Base-by-base conservation (phyloP, 2,329 filamentous ascomycete species). In the Chrysoporthe puriensis region DNA sequence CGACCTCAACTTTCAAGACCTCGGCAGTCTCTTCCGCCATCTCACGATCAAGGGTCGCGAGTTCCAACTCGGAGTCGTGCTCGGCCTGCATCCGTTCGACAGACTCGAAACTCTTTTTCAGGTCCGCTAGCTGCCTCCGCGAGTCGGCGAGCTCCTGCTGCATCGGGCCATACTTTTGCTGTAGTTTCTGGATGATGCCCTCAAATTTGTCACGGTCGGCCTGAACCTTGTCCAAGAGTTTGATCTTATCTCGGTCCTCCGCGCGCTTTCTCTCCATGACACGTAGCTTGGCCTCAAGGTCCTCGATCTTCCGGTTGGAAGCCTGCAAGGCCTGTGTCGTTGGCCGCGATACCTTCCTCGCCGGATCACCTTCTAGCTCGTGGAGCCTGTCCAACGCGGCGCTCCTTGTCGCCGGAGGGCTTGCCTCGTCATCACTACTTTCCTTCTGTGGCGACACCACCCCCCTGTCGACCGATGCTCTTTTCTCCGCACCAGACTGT, bases 1-100 rank as follows among this genome's bases (percentile, higher is more conserved):
- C 92, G 34, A 96, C 82, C 75, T 99, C 94, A 1, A 87, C 85
- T 76, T 94, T 96, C 62, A 91, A 83, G 21, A 91, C 88, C 72
- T 98, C 96, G 0, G 92, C 91, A 56, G 90, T 93, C 79, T 97
- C 95, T 78, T 99, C 94, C 0, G 96, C 96, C 92, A 98, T 97
- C 78, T 99, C 95, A 57, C 93, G 89, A 76, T 99, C 96, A 36
- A 99, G 82, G 0, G 92, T 91, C 7, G 94, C 93, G 79, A 96
- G 87, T 79, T 99, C 96, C 74, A 97, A 81, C 7, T 91, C 88
- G 3, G 90, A 87, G 42, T 98, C 96, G 77, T 96, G 90, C 72
- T 97, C 94, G 8, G 92, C 91, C 76, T 96, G 91, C 64, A 91
- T 83, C 42, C 86, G 84, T 72, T 95, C 92, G 2, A 96, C 82